Evolutionary conservation across 345 rosid species (phyloP).

Genomic region (Alliaria petiolata): DNA sequence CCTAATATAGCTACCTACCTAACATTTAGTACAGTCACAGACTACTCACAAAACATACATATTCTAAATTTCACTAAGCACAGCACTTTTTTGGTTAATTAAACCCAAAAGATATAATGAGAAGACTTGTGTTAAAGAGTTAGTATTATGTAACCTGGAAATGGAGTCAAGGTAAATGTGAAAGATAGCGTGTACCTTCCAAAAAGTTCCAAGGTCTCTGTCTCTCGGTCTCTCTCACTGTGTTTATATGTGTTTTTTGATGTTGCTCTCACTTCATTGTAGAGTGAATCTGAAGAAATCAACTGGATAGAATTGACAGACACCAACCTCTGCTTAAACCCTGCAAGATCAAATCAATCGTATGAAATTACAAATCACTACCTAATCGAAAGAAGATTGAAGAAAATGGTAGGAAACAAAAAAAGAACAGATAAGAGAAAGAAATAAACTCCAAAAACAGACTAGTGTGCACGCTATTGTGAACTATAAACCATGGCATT

Average conservation of each 20-base stretch:
- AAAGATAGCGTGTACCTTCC: constrained; percentile 9
- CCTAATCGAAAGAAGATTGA: not conserved
- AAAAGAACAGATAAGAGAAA: not conserved
- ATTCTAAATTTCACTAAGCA: not conserved
- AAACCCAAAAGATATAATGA: not conserved
- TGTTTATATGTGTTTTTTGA: not conserved
- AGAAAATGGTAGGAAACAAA: not conserved
- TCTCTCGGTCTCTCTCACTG: not conserved
- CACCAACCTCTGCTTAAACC: constrained; percentile 13
- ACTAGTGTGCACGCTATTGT: not conserved
- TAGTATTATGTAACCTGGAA: not conserved
- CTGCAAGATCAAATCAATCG: constrained; percentile 19
- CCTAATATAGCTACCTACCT: constrained; percentile 22
- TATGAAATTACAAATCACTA: not conserved
- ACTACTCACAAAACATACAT: not conserved
- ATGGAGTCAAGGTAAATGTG: not conserved
- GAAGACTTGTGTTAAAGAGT: not conserved
- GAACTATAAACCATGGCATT: not conserved
- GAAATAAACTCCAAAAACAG: not conserved
- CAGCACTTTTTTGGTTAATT: not conserved
- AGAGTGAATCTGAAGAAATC: constrained; percentile 27
- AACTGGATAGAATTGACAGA: constrained; percentile 14
- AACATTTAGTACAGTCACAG: constrained; percentile 25
- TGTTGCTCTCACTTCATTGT: constrained; percentile 18
- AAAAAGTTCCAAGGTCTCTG: not conserved